These are phyloP conservation scores for Boletus sp. DNA, from an alignment of 1,284 basidiomycete species.

Conservation along the genomic window DNA sequence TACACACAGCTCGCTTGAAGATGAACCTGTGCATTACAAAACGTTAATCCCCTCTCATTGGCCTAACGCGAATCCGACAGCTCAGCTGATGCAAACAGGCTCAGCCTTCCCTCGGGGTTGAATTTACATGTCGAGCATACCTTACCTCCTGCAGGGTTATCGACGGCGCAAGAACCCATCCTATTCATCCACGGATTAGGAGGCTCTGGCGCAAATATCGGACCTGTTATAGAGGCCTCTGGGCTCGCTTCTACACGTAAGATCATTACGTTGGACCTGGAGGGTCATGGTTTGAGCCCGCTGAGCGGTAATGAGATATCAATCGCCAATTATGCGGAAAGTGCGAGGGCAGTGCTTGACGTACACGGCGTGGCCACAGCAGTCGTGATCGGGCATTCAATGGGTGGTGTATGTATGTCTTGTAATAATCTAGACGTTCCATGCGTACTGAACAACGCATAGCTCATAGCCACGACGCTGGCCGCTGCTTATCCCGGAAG, in stretches of 20 bases:
- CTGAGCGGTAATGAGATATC: slow-evolving; percentile 14
- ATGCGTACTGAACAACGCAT: neutral
- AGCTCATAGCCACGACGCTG: slow-evolving; percentile 5
- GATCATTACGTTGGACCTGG: slow-evolving; percentile 14
- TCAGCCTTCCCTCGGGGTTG: slow-evolving; percentile 4
- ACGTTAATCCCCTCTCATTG: neutral
- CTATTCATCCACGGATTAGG: slow-evolving; percentile 11
- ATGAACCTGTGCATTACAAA: slow-evolving; percentile 3
- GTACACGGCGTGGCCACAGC: slow-evolving; percentile 5
- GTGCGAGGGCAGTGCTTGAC: slow-evolving; percentile 16
- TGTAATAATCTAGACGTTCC: neutral
- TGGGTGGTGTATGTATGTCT: slow-evolving; percentile 7
- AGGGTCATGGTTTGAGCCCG: slow-evolving; percentile 10
- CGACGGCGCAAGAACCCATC: neutral
- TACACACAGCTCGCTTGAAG: neutral
- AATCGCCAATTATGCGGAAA: slow-evolving; percentile 15
- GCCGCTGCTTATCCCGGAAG: slow-evolving; percentile 3
- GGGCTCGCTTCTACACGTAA: slow-evolving; percentile 14
- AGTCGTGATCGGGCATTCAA: slow-evolving; percentile 7
- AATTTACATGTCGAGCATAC: slow-evolving; percentile 3
- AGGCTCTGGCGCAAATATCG: slow-evolving; percentile 6
- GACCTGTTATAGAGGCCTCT: slow-evolving; percentile 9
- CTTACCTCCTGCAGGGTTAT: neutral
- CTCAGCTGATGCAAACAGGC: slow-evolving; percentile 1
- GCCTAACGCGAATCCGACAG: slow-evolving; percentile 1